A percentile compares a stretch with the other conserved stretches of the same genome.
These are phyloP conservation scores for Myriangium duriaei DNA, from an alignment of 2,329 filamentous ascomycete genomes.

Conservation along the genomic window DNA sequence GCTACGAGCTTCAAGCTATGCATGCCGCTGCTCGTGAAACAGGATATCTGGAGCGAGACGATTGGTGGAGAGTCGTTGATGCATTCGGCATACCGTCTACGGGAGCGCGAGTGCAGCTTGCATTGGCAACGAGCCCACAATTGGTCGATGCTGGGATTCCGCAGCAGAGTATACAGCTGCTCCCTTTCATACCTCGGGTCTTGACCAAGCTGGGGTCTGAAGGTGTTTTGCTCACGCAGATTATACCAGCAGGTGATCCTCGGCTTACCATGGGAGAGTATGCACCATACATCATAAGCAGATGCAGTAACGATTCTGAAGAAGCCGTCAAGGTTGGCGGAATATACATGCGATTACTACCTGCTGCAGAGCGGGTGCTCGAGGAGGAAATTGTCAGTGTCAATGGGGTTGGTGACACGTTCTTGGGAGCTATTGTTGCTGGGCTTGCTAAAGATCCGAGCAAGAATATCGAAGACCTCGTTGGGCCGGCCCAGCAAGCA, in stretches of 20 bases:
- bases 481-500: slow-evolving; percentile 71
- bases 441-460: slow-evolving; percentile 51
- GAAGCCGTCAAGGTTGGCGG: slow-evolving; percentile 51
- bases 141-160: slow-evolving; percentile 73
- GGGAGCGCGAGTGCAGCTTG: slow-evolving; percentile 58
- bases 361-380: slow-evolving; percentile 49
- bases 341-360: slow-evolving; percentile 66
- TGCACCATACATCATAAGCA: slow-evolving; percentile 58
- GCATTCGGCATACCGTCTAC: slow-evolving; percentile 59
- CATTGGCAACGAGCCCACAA: slow-evolving; percentile 50
- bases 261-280: slow-evolving; percentile 50
- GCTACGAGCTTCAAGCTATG: slow-evolving; percentile 69
- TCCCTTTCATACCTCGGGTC: slow-evolving; percentile 78
- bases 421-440: slow-evolving; percentile 73
- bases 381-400: slow-evolving; percentile 65
- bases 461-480: slow-evolving; percentile 42
- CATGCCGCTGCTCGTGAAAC: slow-evolving; percentile 54
- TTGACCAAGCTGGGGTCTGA: slow-evolving; percentile 68
- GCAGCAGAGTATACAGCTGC: slow-evolving; percentile 68
- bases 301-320: slow-evolving; percentile 37
- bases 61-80: slow-evolving; percentile 74
- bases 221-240: slow-evolving; percentile 62
- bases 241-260: slow-evolving; percentile 56
- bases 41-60: slow-evolving; percentile 53
- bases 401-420: slow-evolving; percentile 89